These are phyloP conservation scores for Naganishia kalamii DNA, from an alignment of 768 basidiomycete genomes.

Conservation along the genomic window DNA sequence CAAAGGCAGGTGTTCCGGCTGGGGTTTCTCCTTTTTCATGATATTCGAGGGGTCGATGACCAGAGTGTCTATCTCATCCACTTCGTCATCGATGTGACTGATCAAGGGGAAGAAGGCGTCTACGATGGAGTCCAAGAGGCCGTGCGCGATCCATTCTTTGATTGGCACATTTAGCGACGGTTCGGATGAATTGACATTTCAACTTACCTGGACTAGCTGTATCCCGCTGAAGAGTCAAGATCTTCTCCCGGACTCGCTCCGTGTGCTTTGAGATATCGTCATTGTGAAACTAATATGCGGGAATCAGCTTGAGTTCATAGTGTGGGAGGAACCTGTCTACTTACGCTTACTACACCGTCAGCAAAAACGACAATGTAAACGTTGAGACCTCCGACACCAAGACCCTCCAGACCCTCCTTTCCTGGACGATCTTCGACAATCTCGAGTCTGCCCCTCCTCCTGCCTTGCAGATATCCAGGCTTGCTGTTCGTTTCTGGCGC, in stretches of 20 bases:
- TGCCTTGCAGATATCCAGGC: conserved; percentile 23
- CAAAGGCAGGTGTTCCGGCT: conserved; percentile 3
- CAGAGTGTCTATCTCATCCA: conserved; percentile 66
- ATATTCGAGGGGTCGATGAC: conserved; percentile 50
- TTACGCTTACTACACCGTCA: conserved; percentile 63
- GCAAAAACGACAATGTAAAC: conserved; percentile 84
- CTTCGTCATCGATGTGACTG: conserved; percentile 72
- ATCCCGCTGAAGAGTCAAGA: conserved; percentile 57
- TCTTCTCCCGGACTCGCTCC: conserved; percentile 64
- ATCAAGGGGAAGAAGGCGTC: conserved; percentile 79
- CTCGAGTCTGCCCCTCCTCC: conserved; percentile 41
- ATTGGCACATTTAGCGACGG: neutral
- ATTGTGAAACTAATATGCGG: conserved; percentile 67
- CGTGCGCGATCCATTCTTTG: conserved; percentile 89
- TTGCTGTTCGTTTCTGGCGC: conserved; percentile 25
- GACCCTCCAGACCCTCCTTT: conserved; percentile 51
- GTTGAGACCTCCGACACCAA: conserved; percentile 65
- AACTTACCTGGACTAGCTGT: conserved; percentile 49
- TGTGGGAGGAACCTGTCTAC: conserved; percentile 21
- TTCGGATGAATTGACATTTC: conserved; percentile 1
- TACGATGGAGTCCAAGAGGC: conserved; percentile 83
- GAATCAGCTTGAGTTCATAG: neutral
- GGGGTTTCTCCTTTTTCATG: neutral
- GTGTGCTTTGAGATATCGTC: conserved; percentile 82
- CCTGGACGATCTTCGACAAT: conserved; percentile 50